phyloP scores from a whole-genome alignment of 176 grass and related monocot genomes.

The Rhynchospora breviuscula region DNA sequence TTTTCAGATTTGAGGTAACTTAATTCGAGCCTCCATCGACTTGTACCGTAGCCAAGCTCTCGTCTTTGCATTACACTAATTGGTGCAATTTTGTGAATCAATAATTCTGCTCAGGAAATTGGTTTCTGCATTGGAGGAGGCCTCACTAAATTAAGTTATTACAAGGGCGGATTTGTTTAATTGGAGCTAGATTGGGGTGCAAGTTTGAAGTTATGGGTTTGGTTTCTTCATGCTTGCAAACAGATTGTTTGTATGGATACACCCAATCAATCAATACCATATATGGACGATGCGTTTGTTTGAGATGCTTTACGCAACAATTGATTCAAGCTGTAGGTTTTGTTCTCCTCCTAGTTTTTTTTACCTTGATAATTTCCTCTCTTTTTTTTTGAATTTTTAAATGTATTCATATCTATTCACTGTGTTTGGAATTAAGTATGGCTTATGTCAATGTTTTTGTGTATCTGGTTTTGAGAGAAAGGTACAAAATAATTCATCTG shows the following conservation, averaged over 20 bases:
- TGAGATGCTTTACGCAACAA: slow-evolving; percentile 78
- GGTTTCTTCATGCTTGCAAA: slow-evolving; percentile 70
- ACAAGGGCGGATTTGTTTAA: neutral
- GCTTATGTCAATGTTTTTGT: slow-evolving; percentile 21
- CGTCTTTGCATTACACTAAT: neutral
- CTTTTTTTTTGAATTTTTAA: neutral
- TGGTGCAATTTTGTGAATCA: neutral
- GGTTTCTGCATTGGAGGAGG: slow-evolving; percentile 4
- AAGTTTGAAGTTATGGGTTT: slow-evolving; percentile 58
- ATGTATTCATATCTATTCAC: neutral
- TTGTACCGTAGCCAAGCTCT: neutral
- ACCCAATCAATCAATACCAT: slow-evolving; percentile 28
- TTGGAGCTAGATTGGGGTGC: slow-evolving; percentile 12
- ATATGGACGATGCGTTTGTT: slow-evolving; percentile 58
- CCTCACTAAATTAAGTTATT: slow-evolving; percentile 11
- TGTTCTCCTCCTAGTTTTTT: neutral
- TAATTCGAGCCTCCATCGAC: slow-evolving; percentile 20
- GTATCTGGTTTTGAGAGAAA: neutral
- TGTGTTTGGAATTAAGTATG: neutral
- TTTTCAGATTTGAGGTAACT: slow-evolving; percentile 23
- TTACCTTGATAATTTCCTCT: neutral
- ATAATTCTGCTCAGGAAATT: neutral
- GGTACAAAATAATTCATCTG: neutral
- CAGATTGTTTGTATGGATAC: slow-evolving; percentile 51
- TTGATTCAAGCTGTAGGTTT: slow-evolving; percentile 57